Base-by-base conservation (phyloP, 2,329 filamentous ascomycete genomes). In the Geosmithia flava region DNA sequence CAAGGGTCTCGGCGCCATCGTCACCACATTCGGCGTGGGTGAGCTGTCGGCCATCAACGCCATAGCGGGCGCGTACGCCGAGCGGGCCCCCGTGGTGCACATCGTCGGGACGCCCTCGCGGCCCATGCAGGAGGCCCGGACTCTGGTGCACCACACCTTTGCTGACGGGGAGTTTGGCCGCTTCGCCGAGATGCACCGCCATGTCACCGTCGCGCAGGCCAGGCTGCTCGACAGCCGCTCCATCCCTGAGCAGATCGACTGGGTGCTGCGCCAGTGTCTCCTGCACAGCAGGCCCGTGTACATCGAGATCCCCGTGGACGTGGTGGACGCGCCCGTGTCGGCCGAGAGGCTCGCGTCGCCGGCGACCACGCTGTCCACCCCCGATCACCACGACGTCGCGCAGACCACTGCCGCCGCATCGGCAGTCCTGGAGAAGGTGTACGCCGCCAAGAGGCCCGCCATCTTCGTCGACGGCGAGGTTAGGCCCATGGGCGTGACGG, bases 21-120 rank as follows among this genome's bases (percentile, higher is more conserved):
- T 81, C 30, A 81, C 78, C 1, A 80, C 78, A 0, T 79, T 79
- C 54, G 78, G 77, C 4, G 78, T 81, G 1, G 78, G 78, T 8
- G 71, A 74, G 51, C 60, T 72, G 42, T 78, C 75, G 3, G 75
- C 76, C 6, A 67, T 80, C 56, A 80, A 80, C 54, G 76, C 72
- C 37, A 70, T 79, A 52, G 76, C 75, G 2, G 78, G 77, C 1
- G 72, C 76, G 3, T 80, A 74, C 55, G 69, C 75, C 10, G 78
- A 81, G 59, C 66, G 67, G 29, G 73, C 73, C 0, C 67, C 74
- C 0, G 69, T 81, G 19, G 69, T 80, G 11, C 76, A 81, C 53
- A 71, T 81, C 42, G 75, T 80, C 20, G 77, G 77, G 2, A 71
- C 23, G 23, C 23, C 71, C 1, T 74, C 76, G 8, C 59, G 62